Conservation (phyloP, 2,329 filamentous ascomycete species). For the Botrytis aclada region DNA sequence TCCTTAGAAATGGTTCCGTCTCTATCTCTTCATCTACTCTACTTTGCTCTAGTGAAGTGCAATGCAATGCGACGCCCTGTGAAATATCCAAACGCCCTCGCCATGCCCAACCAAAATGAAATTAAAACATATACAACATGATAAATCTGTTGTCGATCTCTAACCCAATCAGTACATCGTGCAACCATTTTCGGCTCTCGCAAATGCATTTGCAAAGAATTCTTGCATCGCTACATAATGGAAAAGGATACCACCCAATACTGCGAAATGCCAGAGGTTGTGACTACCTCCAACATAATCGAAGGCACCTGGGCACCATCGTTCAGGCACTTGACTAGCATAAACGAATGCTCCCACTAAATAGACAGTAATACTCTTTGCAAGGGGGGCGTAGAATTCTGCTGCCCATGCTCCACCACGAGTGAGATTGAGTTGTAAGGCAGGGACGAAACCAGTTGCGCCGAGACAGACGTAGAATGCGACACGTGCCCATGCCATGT, state of each 20-base stretch:
- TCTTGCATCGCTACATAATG: constrained; percentile 96
- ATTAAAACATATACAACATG: not conserved
- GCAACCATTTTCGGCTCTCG: constrained; percentile 50
- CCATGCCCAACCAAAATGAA: not conserved
- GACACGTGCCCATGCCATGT: constrained; percentile 92
- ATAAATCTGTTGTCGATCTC: not conserved
- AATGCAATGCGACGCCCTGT: not conserved
- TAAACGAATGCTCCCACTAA: constrained; percentile 81
- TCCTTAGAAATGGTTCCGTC: not conserved
- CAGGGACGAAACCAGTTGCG: constrained; percentile 82
- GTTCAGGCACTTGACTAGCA: constrained; percentile 86
- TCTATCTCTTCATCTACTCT: constrained; percentile 1
- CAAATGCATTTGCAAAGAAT: constrained; percentile 79
- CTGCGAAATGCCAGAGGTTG: constrained; percentile 96
- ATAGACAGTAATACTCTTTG: constrained; percentile 85
- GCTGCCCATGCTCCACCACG: constrained; percentile 78
- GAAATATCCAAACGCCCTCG: not conserved
- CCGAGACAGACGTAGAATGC: constrained; percentile 87
- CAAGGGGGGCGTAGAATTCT: constrained; percentile 84
- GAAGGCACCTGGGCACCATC: constrained; percentile 89
- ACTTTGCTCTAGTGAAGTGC: not conserved
- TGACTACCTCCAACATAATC: constrained; percentile 95
- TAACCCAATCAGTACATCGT: constrained; percentile 26
- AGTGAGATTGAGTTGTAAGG: constrained; percentile 76
- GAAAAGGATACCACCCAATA: constrained; percentile 93